Base-by-base conservation (phyloP, 1,284 basidiomycete species). In the Rhizoctonia solani region DNA sequence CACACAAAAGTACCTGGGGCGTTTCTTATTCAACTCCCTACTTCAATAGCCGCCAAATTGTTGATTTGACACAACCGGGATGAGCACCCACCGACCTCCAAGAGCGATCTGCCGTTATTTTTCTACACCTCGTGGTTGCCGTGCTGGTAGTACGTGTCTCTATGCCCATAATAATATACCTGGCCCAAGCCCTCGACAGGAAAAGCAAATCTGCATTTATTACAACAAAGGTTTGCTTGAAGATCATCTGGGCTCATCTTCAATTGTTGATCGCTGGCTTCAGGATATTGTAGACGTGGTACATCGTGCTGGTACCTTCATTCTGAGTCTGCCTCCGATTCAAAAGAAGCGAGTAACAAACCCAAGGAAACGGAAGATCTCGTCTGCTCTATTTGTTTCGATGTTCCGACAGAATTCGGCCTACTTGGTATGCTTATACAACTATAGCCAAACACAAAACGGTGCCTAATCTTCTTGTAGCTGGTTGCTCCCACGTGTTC, bases 401-500 rank as follows among this genome's bases (percentile, higher is more conserved):
- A 72, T 32, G 69, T 46, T 14, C 71, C 71, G 14, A 53, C 23
- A 4, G 53, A 67, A 50, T 72, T 69, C 53, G 71, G 71, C 21
- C 66, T 72, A 29, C 58, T 72, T 21, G 55, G 71, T 72, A 50
- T 52, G 71, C 42, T 32, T 13, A 53, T 30, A 2, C 4, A 16
- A 16, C 37, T 39, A 8, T 39, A 16, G 16, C 9, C 37, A 16
- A 16, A 21, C 30, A 4, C 6, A 8, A 29, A n/a, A 34, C 13
- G n/a, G 2, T 30, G 47, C 30, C 44, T 54, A 23, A 42, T 16
- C 27, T 11, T 8, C 16, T 1, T 54, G 5, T 54, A 72, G 71
- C 54, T 25, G 71, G 71, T 4, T 72, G 71, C 50, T 69, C 67
- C n/a, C 71, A 72, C 58, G 46, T 68, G 14, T 72, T 72, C 54